Conservation (phyloP, 2,329 filamentous ascomycete species). For the Fusarium azukiicola region DNA sequence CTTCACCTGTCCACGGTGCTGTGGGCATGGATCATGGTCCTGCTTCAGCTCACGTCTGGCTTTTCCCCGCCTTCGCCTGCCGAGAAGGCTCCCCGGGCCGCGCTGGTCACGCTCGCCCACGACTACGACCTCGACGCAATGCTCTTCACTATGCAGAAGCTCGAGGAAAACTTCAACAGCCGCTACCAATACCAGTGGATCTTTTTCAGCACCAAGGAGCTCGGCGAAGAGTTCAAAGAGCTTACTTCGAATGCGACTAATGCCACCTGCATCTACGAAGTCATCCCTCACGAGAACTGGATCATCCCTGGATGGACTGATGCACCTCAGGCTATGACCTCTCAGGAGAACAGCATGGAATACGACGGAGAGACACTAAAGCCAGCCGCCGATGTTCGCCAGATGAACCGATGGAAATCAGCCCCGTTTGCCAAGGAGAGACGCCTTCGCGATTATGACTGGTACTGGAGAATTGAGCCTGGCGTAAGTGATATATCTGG, state of each 20-base stretch:
- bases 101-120: constrained; percentile 57
- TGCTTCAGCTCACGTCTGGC: constrained; percentile 50
- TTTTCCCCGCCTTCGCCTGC: constrained; percentile 37
- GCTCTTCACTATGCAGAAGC: constrained; percentile 75
- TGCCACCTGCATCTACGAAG: constrained; percentile 86
- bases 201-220: constrained; percentile 91
- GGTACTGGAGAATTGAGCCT: constrained; percentile 81
- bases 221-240: constrained; percentile 88
- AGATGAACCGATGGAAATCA: constrained; percentile 92
- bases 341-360: constrained; percentile 20
- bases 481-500: constrained; percentile 68
- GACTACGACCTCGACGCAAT: constrained; percentile 58
- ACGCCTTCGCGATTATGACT: constrained; percentile 80
- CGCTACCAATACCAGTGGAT: constrained; percentile 94
- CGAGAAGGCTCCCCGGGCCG: constrained; percentile 56
- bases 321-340: constrained; percentile 14
- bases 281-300: constrained; percentile 89
- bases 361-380: constrained; percentile 18
- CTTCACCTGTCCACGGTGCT: constrained; percentile 21
- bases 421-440: constrained; percentile 91
- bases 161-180: constrained; percentile 81
- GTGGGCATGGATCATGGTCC: constrained; percentile 43
- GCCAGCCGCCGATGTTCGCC: constrained; percentile 70
- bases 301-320: constrained; percentile 73
- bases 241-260: constrained; percentile 84